Evolutionary conservation across 192 early-diverging fungal species (phyloP).

Genomic region (Funneliformis mosseae): DNA sequence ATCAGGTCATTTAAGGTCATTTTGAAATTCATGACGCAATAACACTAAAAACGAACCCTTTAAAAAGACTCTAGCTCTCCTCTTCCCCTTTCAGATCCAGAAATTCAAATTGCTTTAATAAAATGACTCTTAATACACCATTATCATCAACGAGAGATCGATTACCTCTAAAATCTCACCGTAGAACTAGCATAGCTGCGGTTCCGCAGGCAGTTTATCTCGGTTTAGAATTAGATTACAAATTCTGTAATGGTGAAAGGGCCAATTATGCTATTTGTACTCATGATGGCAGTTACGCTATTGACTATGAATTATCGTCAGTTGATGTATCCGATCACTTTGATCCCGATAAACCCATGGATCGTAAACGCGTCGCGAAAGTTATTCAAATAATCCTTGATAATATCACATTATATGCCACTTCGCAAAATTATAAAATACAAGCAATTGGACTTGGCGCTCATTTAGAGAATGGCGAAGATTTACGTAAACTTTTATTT

Average conservation of each 20-base stretch:
- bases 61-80: too few relatives aligned
- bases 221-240: slow-evolving; percentile 53
- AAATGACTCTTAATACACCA: not conserved
- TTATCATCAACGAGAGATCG: not conserved
- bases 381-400: slow-evolving; percentile 57
- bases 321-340: slow-evolving; percentile 32
- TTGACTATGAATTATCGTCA: slow-evolving; percentile 58
- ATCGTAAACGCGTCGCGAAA: slow-evolving; percentile 35
- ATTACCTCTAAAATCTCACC: not conserved
- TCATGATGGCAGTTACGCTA: slow-evolving; percentile 71
- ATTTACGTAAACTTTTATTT: slow-evolving; percentile 46
- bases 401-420: slow-evolving; percentile 56
- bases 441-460: slow-evolving; percentile 65
- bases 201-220: slow-evolving; percentile 54
- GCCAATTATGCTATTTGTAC: slow-evolving; percentile 64
- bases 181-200: not conserved
- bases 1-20: too few relatives aligned
- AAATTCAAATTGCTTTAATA: not conserved
- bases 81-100: too few relatives aligned
- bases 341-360: slow-evolving; percentile 2
- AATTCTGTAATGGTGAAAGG: slow-evolving; percentile 24
- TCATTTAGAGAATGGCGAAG: slow-evolving; percentile 34
- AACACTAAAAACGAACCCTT: too few relatives aligned
- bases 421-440: slow-evolving; percentile 67
- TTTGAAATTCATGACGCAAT: too few relatives aligned